Percentiles rank a stretch among this genome's conserved stretches.
Conservation (phyloP, 2,329 filamentous ascomycete genomes). For the Stachybotrys elegans region DNA sequence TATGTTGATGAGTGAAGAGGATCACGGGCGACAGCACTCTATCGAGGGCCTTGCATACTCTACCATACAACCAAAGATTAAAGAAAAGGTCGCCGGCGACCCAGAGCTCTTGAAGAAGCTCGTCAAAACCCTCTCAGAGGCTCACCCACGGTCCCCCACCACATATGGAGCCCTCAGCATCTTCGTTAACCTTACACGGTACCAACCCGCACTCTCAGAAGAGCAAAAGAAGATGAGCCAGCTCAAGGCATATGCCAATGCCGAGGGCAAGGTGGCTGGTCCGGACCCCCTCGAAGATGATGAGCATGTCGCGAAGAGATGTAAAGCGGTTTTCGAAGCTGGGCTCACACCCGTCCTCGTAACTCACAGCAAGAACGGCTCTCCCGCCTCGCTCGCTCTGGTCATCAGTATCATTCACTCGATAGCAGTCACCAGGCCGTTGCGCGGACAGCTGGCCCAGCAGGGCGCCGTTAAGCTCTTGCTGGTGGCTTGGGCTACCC, state of each 20-base stretch:
- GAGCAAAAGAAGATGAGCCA: constrained; percentile 91
- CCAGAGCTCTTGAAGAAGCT: constrained; percentile 63
- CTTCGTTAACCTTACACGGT: constrained; percentile 77
- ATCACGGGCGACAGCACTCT: constrained; percentile 59
- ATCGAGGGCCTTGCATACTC: constrained; percentile 92
- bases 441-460: constrained; percentile 78
- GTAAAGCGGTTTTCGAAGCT: constrained; percentile 72
- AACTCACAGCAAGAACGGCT: constrained; percentile 67
- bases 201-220: constrained; percentile 71
- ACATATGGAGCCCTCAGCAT: constrained; percentile 86
- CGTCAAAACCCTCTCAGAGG: constrained; percentile 55
- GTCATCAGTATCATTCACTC: constrained; percentile 73
- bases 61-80: constrained; percentile 78
- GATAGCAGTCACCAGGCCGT: constrained; percentile 66
- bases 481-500: constrained; percentile 62
- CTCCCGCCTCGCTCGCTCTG: constrained; percentile 64
- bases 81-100: constrained; percentile 73
- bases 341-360: constrained; percentile 74
- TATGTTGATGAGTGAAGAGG: constrained; percentile 57
- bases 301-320: constrained; percentile 68
- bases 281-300: constrained; percentile 71
- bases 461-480: constrained; percentile 90
- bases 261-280: constrained; percentile 60
- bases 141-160: constrained; percentile 60
- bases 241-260: constrained; percentile 90